Base-by-base conservation (phyloP, 2,329 filamentous ascomycete species). In the Colletotrichum sp. region DNA sequence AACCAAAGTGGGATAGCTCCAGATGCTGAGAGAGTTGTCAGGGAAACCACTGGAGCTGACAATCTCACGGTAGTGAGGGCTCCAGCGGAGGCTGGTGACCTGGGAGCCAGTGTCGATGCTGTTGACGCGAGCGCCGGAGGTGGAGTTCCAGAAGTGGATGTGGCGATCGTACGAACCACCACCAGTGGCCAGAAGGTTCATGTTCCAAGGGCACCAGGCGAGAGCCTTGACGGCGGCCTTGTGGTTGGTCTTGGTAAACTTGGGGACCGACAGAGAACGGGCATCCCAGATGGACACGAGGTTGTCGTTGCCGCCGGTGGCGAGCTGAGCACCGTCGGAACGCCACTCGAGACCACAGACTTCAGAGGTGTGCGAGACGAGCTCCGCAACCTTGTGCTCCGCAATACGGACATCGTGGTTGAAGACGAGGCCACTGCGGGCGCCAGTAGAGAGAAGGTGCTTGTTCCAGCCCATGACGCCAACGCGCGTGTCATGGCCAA, bases 91-190 rank as follows among this genome's bases (percentile, higher is more conserved):
- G 80, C 94, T 97, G 79, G 97, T 99, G 74, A 99, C 98, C 86
- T 99, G 97, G 63, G 96, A 98, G 77, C 97, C 97, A 55, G 97
- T 99, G 85, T 99, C 96, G 85, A 99, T 99, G 91, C 95, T 98
- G 93, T 99, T 99, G 88, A 98, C 96, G 81, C 97, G 95, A 69
- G 97, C 96, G 77, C 97, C 97, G 6, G 96, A 98, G 26, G 97
- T 99, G 63, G 96, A 98, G 91, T 99, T 99, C 97, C 97, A 99
- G 92, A 99, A 99, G 90, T 99, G 97, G 86, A 99, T 99, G 87
- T 98, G 95, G 80, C 96, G 94, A 85, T 99, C 97, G 86, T 98
- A 98, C 59, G 95, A 98, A 80, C 97, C 97, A 82, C 97, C 97
- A 73, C 97, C 97, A 59, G 97, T 99, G 74, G 97, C 97, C 64